Conservation (phyloP, 306 rosid species). For the Vicia sativa region DNA sequence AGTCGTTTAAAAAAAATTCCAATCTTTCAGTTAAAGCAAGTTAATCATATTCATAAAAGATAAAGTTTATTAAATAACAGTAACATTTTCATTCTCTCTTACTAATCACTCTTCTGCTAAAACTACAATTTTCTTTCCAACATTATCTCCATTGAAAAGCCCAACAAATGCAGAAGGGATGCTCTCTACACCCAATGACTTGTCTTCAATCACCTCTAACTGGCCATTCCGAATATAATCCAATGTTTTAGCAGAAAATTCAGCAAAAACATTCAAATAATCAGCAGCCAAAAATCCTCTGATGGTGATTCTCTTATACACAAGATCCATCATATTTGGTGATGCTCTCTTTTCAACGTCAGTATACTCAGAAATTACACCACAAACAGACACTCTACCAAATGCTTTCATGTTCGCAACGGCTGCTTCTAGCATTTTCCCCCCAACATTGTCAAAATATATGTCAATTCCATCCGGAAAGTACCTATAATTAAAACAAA, state of each 20-base stretch:
- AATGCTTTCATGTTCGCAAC: slow-evolving; percentile 59
- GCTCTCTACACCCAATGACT: slow-evolving; percentile 57
- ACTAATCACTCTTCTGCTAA: slow-evolving; percentile 40
- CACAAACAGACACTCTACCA: slow-evolving; percentile 75
- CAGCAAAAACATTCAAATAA: slow-evolving; percentile 40
- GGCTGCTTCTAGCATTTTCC: slow-evolving; percentile 71
- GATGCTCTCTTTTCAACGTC: slow-evolving; percentile 46
- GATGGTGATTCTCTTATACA: slow-evolving; percentile 65
- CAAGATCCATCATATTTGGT: slow-evolving; percentile 56
- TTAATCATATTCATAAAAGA: background rate
- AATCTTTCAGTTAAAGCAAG: no score
- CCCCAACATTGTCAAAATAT: slow-evolving; percentile 86
- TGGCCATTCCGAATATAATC: slow-evolving; percentile 51
- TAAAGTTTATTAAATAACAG: background rate
- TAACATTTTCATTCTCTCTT: background rate
- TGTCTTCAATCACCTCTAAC: slow-evolving; percentile 57
- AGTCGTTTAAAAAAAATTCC: no score
- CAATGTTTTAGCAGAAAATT: slow-evolving; percentile 47
- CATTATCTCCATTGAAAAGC: slow-evolving; percentile 61
- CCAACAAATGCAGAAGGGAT: slow-evolving; percentile 70
- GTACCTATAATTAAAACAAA: slow-evolving; percentile 47
- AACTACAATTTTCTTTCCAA: slow-evolving; percentile 68
- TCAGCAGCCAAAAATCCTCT: slow-evolving; percentile 65
- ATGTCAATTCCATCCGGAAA: slow-evolving; percentile 80
- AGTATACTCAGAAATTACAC: slow-evolving; percentile 66